These are phyloP conservation scores for Pouteria glomerata DNA, from an alignment of 148 eudicot species.

Conservation along the genomic window DNA sequence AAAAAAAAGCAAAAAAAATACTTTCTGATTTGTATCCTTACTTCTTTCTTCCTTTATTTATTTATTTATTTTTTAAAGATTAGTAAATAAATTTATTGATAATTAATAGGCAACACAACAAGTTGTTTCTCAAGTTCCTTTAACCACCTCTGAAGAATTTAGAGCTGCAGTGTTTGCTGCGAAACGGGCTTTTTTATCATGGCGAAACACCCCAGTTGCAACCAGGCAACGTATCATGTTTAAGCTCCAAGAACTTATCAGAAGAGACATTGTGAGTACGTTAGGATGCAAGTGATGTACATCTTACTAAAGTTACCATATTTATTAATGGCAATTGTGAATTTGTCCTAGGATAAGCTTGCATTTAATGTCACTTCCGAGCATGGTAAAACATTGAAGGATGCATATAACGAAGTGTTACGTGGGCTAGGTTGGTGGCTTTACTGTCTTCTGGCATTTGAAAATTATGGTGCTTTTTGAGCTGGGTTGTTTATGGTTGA, in stretches of 20 bases:
- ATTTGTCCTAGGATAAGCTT: slow-evolving; percentile 48
- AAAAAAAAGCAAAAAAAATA: no score
- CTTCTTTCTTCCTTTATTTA: not conserved
- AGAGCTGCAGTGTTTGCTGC: slow-evolving; percentile 65
- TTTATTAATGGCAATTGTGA: not conserved
- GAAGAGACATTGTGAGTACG: slow-evolving; percentile 56
- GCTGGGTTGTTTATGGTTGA: no score
- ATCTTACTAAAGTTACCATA: not conserved
- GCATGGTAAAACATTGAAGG: slow-evolving; percentile 66
- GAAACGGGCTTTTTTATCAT: slow-evolving; percentile 53
- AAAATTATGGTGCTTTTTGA: no score
- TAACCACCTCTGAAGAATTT: slow-evolving; percentile 54
- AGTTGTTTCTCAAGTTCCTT: slow-evolving; percentile 68
- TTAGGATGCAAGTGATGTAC: not conserved
- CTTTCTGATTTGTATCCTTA: not conserved
- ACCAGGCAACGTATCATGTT: slow-evolving; percentile 58
- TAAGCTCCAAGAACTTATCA: slow-evolving; percentile 60
- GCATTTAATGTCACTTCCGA: slow-evolving; percentile 43
- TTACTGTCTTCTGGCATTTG: not conserved
- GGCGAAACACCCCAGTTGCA: slow-evolving; percentile 54
- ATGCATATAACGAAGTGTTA: slow-evolving; percentile 43
- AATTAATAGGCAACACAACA: slow-evolving; percentile 60
- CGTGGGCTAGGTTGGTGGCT: slow-evolving; percentile 44
- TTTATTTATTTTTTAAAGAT: not conserved
- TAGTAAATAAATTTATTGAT: slow-evolving; percentile 9